Base-by-base conservation (phyloP, 495 filamentous ascomycete species). In the Lichina pygmaea region DNA sequence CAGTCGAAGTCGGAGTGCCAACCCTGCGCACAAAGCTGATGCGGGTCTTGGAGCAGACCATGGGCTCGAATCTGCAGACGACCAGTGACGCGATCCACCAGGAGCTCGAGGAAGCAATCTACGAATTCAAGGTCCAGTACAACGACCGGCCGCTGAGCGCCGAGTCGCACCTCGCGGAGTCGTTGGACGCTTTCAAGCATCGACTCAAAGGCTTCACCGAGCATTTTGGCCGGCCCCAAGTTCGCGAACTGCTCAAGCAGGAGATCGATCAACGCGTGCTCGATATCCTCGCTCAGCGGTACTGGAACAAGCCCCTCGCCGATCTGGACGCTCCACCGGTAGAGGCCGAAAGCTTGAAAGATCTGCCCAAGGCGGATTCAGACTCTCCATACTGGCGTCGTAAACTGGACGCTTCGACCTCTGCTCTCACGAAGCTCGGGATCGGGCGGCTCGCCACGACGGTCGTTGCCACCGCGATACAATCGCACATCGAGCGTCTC, bases 91-190 rank as follows among this genome's bases (percentile, higher is more conserved):
- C 83, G 15, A 93, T 99, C 50, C 79, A 75, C 48, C 83, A 92
- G 53, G 89, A 99, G 57, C 72, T 99, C 0, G 86, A 94, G 56
- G 91, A 99, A 59, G 84, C 89, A 6, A 86, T 83, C 0, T 99
- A 99, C 53, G 89, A 99, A 54, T 95, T 93, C 70, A 99, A 95
- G 57, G 91, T 99, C 15, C 91, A 99, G 58, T 99, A 99, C 61
- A 99, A 95, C 55, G 91, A 99, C 55, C 73, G 89, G 24, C 81
- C 86, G 15, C 63, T 99, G 41, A 89, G 82, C 49, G 91, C 89
- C 0, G 91, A 95, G 57, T 86, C 86, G 10, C 94, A 99, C 52
- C 68, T 99, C 11, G 91, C 89, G 4, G 89, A 93, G 51, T 86
- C 77, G 52, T 66, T 99, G 1, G 89, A 99, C 56, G 73, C 76